These are phyloP conservation scores for Colletotrichum sp. DNA, from an alignment of 2,329 filamentous ascomycete species.

Conservation along the genomic window DNA sequence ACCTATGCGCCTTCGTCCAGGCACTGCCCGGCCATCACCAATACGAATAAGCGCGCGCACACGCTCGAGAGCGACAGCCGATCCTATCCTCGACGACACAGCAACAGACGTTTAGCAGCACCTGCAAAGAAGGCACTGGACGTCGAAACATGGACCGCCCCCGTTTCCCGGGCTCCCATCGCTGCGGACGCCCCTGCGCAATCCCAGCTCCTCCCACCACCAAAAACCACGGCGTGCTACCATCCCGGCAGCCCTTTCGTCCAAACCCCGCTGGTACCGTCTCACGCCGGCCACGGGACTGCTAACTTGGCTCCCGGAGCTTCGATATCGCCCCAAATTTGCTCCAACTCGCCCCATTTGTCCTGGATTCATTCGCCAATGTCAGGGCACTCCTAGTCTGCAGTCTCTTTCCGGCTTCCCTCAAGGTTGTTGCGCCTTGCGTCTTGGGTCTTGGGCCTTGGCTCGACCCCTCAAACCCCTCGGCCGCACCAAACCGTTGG, in stretches of 20 bases:
- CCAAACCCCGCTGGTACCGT: conserved; percentile 16
- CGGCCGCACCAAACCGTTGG: conserved; percentile 1
- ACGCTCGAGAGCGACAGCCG: not conserved
- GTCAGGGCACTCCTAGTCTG: not conserved
- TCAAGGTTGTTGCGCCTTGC: not conserved
- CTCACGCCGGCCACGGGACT: conserved; percentile 5
- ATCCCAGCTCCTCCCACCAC: not conserved
- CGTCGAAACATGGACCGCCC: conserved; percentile 12
- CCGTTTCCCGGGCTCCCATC: conserved; percentile 4
- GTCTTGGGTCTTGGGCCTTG: not conserved
- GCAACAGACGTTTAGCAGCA: not conserved
- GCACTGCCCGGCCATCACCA: not conserved
- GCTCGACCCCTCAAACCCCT: not conserved
- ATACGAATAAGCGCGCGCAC: not conserved
- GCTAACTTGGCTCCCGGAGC: conserved; percentile 14
- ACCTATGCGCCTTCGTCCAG: not conserved
- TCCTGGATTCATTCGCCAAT: not conserved
- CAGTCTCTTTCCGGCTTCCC: not conserved
- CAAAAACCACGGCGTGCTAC: not conserved
- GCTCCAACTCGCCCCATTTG: not conserved
- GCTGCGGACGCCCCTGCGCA: conserved; percentile 14
- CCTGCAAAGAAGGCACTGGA: not conserved
- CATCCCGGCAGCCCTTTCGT: conserved; percentile 9
- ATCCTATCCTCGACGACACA: not conserved
- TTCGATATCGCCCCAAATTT: not conserved